These are phyloP conservation scores for Trametes coccinea DNA, from an alignment of 768 basidiomycete genomes.

Conservation along the genomic window DNA sequence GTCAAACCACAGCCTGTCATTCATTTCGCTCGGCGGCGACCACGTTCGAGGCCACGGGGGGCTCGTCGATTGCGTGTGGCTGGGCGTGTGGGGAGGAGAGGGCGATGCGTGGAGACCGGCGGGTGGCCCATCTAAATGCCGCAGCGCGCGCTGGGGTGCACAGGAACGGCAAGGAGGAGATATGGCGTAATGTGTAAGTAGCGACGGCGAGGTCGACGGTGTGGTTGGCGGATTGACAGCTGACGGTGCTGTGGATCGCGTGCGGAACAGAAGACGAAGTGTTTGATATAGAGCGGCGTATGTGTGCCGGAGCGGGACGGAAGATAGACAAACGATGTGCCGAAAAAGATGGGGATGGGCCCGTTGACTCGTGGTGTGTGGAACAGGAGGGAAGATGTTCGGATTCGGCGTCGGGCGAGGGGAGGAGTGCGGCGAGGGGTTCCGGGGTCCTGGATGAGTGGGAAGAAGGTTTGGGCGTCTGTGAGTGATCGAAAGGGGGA, in stretches of 20 bases:
- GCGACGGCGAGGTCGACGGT: neutral
- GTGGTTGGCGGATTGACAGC: too few relatives aligned
- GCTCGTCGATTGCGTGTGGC: too few relatives aligned
- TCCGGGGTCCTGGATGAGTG: slow-evolving; percentile 31
- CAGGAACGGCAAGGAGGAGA: neutral
- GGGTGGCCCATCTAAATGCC: neutral
- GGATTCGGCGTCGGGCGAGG: neutral
- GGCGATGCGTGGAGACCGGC: too few relatives aligned
- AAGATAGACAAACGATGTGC: neutral
- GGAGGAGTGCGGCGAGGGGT: neutral
- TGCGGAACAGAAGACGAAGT: neutral
- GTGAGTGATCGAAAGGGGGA: slow-evolving; percentile 24
- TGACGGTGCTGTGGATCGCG: neutral
- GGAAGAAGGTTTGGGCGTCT: slow-evolving; percentile 31
- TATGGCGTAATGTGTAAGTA: neutral
- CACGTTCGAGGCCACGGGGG: too few relatives aligned
- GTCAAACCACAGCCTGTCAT: neutral
- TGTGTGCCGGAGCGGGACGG: neutral
- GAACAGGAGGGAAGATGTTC: neutral
- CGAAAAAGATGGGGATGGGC: neutral
- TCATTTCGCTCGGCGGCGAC: neutral
- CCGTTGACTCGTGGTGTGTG: neutral
- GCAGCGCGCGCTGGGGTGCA: neutral
- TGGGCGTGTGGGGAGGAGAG: too few relatives aligned
- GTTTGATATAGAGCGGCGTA: too few relatives aligned